A percentile compares a stretch with the other conserved stretches of the same genome.
These are phyloP conservation scores for Astrothelium subdiscretum DNA, from an alignment of 495 filamentous ascomycete genomes.

Conservation along the genomic window DNA sequence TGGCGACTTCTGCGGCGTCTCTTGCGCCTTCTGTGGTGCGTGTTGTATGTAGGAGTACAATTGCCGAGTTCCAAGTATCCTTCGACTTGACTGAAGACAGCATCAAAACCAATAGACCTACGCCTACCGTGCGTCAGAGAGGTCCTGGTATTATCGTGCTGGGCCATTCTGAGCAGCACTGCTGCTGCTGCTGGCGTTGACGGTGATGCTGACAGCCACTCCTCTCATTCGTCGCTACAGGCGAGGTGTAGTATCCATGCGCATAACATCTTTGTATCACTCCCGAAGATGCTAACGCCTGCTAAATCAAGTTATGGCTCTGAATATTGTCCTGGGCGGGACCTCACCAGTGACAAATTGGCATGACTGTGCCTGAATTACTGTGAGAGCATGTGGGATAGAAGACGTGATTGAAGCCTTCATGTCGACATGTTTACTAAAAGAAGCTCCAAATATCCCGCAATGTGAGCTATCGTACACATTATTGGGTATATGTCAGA, in stretches of 20 bases:
- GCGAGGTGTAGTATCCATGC: background rate
- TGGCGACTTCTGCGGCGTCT: background rate
- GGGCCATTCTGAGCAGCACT: background rate
- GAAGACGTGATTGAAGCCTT: background rate
- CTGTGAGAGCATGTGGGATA: background rate
- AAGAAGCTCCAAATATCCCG: background rate
- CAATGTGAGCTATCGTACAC: background rate
- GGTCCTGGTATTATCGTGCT: background rate
- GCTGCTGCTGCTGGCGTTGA: background rate
- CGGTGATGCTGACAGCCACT: background rate
- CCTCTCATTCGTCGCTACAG: background rate
- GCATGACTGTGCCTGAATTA: background rate
- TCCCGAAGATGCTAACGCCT: background rate
- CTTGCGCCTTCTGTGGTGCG: background rate
- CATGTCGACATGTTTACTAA: background rate
- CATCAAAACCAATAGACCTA: too few species aligned
- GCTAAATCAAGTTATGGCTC: background rate
- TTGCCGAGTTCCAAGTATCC: background rate
- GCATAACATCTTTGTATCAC: background rate
- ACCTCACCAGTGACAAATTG: background rate
- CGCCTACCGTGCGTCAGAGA: too few species aligned
- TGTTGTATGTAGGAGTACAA: background rate
- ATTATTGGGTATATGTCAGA: background rate
- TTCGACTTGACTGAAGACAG: background rate
- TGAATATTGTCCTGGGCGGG: background rate